Evolutionary conservation across 169 alveolate species (phyloP).

Genomic region (Theileria parva): DNA sequence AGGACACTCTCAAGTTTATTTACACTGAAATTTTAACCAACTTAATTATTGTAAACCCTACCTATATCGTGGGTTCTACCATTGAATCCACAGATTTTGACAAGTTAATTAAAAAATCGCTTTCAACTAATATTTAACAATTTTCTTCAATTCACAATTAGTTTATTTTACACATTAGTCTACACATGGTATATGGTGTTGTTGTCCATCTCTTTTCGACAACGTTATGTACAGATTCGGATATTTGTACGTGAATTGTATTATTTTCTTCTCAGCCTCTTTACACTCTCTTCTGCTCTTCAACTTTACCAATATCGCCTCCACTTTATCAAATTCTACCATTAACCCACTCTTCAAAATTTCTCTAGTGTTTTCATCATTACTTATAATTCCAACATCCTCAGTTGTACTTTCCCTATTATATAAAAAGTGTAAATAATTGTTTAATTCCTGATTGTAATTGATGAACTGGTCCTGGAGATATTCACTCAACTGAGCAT

Average conservation of each 20-base stretch:
- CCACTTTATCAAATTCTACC: constrained; percentile 19
- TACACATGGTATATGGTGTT: constrained; percentile 12
- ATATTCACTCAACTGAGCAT: constrained; percentile 24
- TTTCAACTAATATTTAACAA: constrained; percentile 11
- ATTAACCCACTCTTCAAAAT: not conserved
- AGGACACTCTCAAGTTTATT: constrained; percentile 46
- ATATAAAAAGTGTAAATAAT: constrained; percentile 9
- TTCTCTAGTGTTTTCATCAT: not conserved
- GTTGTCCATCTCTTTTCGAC: constrained; percentile 55
- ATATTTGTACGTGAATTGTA: constrained; percentile 25
- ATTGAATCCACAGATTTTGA: constrained; percentile 42
- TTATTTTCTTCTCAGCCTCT: constrained; percentile 27
- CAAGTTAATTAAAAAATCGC: constrained; percentile 32
- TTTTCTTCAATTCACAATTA: too few species aligned
- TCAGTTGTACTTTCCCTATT: not conserved
- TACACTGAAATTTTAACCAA: constrained; percentile 49
- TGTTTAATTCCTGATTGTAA: constrained; percentile 25
- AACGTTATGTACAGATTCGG: constrained; percentile 17
- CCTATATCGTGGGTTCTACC: constrained; percentile 34
- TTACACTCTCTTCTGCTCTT: constrained; percentile 41
- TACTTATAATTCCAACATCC: not conserved
- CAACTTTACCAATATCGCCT: constrained; percentile 9
- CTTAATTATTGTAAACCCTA: constrained; percentile 50
- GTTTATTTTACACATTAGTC: constrained; percentile 23
- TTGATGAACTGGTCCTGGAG: constrained; percentile 28